Evolutionary conservation across 1,284 basidiomycete species (phyloP).

Genomic region (Stygiomarasmius scandens): DNA sequence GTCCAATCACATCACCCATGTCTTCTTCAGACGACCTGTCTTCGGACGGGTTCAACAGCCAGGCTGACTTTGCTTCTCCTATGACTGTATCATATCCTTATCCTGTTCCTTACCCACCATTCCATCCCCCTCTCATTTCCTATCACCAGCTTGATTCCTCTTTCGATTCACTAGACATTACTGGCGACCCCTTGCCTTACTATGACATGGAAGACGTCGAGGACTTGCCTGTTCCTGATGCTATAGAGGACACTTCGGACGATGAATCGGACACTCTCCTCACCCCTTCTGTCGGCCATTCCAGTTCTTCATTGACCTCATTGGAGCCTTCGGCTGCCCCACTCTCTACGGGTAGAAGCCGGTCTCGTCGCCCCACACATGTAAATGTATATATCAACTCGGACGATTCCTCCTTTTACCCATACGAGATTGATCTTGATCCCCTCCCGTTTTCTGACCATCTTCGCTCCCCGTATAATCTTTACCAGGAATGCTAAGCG

Average conservation of each 20-base stretch:
- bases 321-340: constrained; percentile 52
- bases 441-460: constrained; percentile 65
- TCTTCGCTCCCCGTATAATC: constrained; percentile 51
- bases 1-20: constrained; percentile 66
- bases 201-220: constrained; percentile 63
- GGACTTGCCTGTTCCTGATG: constrained; percentile 70
- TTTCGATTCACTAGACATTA: constrained; percentile 38
- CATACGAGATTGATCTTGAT: constrained; percentile 57
- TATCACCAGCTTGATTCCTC: constrained; percentile 46
- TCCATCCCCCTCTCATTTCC: constrained; percentile 55
- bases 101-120: constrained; percentile 68
- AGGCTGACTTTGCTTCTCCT: constrained; percentile 51
- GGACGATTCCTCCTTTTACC: constrained; percentile 61
- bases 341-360: constrained; percentile 51
- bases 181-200: constrained; percentile 61
- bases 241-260: constrained; percentile 80
- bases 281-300: constrained; percentile 61
- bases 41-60: constrained; percentile 66
- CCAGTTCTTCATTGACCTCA: constrained; percentile 46
- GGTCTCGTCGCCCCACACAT: constrained; percentile 39
- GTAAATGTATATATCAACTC: constrained; percentile 65
- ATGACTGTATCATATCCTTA: constrained; percentile 42
- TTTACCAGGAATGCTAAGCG: constrained; percentile 54
- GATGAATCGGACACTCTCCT: constrained; percentile 75
- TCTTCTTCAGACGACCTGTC: constrained; percentile 77